Base-by-base conservation (phyloP, 305 asterid genomes). In the Fraxinus nigra region DNA sequence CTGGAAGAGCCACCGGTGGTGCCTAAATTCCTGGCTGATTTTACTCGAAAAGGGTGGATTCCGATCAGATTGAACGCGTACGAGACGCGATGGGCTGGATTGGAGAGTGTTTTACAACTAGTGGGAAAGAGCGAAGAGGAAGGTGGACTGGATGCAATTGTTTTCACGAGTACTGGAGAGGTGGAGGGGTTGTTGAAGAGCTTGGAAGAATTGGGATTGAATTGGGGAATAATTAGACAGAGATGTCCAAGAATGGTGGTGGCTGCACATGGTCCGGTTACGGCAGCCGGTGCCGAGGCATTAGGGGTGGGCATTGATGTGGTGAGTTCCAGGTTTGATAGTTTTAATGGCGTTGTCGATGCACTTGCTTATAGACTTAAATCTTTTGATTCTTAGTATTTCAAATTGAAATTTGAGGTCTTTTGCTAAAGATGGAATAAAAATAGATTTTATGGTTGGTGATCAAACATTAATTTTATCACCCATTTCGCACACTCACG, bases 261-360 rank as follows among this genome's bases (percentile, higher is more conserved):
- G 86, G 98, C 94, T 22, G 96, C 96, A 48, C 97, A 94, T 63
- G 97, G 98, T 1, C 98, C 96, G 0, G 93, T 94, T 24, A 92
- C 96, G 74, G 98, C 97, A 78, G 91, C 91, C 51, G 97, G 97
- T 72, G 96, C 97, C 80, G 94, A 92, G 89, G 85, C 80, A 43
- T 82, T 94, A 88, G 98, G 97, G 63, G 98, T 92, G 67, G 91
- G 87, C n/a, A 84, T 94, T 81, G 97, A 94, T 84, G 93, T 92
- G 85, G 95, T 94, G 80, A 87, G 96, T 79, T 84, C 90, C 1
- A 87, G 87, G 83, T 94, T 91, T 89, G 90, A 88, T 82, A 91
- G 97, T 72, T 94, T 92, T 87, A 83, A 84, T 61, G 98, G 97
- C 8, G 90, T 91, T 79, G 90, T 92, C 81, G 92, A 90, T 81